These are phyloP conservation scores for Erodium maritimum DNA, from an alignment of 345 rosid species.

Conservation along the genomic window DNA sequence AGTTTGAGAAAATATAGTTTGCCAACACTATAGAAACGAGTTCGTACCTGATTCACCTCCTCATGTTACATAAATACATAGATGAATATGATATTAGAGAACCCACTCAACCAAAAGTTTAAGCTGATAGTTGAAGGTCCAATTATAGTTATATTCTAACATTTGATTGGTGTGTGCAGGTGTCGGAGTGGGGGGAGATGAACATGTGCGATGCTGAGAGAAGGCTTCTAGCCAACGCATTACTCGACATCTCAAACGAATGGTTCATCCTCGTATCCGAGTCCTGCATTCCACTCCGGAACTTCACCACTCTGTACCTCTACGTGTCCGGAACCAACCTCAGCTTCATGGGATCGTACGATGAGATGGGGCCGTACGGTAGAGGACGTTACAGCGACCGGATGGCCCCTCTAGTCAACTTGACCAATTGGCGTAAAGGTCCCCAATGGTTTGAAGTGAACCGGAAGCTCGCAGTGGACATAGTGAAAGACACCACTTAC, in stretches of 20 bases:
- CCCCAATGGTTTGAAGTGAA: constrained; percentile 88
- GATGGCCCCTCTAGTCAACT: constrained; percentile 60
- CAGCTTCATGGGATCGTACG: constrained; percentile 76
- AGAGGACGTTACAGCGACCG: constrained; percentile 57
- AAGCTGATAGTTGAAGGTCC: no score
- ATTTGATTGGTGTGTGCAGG: no score
- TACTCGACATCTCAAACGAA: constrained; percentile 78
- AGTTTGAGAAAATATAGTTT: no score
- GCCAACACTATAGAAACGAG: no score
- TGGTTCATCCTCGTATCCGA: constrained; percentile 86
- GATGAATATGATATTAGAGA: no score
- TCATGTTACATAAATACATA: no score
- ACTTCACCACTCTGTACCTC: constrained; percentile 45
- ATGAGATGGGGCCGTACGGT: constrained; percentile 66
- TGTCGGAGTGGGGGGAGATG: constrained; percentile 84
- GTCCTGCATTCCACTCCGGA: constrained; percentile 77
- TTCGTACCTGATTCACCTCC: no score
- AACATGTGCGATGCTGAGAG: constrained; percentile 94
- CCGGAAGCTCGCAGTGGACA: constrained; percentile 48
- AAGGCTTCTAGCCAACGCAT: constrained; percentile 76
- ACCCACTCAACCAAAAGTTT: no score
- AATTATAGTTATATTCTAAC: no score
- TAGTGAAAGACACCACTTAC: constrained; percentile 48
- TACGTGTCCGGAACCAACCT: constrained; percentile 48
- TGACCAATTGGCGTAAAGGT: constrained; percentile 86